Evolutionary conservation across 495 filamentous ascomycete genomes (phyloP), one percentile per base, ranked within the genome.

Genomic region (Arthonia radiata): DNA sequence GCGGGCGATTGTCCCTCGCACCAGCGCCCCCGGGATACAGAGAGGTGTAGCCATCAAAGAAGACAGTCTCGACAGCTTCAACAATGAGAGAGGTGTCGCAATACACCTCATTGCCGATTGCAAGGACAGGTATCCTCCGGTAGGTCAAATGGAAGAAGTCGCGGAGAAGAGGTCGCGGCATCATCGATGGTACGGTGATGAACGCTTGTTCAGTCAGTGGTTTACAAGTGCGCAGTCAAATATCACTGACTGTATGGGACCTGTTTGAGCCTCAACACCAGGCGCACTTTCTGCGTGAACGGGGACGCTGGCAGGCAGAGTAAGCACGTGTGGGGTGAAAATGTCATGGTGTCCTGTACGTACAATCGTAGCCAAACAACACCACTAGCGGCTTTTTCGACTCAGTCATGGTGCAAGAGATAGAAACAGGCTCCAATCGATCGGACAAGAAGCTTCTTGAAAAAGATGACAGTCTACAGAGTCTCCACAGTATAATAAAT

Each of bases 91-190:
- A 32, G 23, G 34, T 41, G 30, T 48, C 45, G 25, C 40, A 44
- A 37, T 46, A 48, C 25, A 48, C 17, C 8, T 48, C 43, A 8
- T 38, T 31, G 18, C 40, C 45, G 18, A 48, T 34, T 11, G 43
- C 36, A 6, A 48, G 37, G 18, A 48, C 28, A 8, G 44, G 44
- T 27, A 48, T 48, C 32, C 41, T 45, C 15, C 44, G 44, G 34
- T 48, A 46, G 10, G 38, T 35, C 26, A 48, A 30, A 15, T 25
- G 30, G 30, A 46, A 42, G 10, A 34, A 36, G 13, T 38, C 24
- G 21, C 25, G 27, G n/a, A 46, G 31, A 16, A 38, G 7, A 2
- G 43, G 40, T 0, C 43, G 35, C 1, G 43, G 41, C 24, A 44
- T 32, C 42, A 45, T 45, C 10, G 33, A 35, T 11, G 37, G 39